A percentile compares a stretch with the other conserved stretches of the same genome.
phyloP scores from a whole-genome alignment of 1,139 yeast genomes.

The Sugiyamaella neomexicana region DNA sequence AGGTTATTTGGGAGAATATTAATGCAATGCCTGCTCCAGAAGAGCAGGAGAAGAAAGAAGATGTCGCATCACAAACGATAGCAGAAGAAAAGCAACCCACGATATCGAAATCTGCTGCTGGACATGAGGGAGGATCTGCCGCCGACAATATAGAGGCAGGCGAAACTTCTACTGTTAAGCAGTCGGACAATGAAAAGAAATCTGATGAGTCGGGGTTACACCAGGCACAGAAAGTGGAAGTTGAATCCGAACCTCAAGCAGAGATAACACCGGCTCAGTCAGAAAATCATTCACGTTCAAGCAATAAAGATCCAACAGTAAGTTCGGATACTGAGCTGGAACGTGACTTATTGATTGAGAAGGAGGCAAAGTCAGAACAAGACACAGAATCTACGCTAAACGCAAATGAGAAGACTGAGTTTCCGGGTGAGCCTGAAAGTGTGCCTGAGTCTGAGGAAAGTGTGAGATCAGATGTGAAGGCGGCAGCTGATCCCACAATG shows the following conservation, averaged over 20 bases:
- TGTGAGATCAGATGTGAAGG: not conserved
- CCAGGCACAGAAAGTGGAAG: no score
- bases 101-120: not conserved
- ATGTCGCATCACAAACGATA: not conserved
- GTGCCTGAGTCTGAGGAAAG: constrained; percentile 7
- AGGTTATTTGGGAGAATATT: constrained; percentile 64
- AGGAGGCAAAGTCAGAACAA: constrained; percentile 4
- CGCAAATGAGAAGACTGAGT: no score
- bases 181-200: no score
- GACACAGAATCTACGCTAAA: constrained; percentile 10
- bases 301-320: no score
- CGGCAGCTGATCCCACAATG: not conserved
- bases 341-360: not conserved
- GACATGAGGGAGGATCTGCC: not conserved
- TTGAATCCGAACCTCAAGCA: no score
- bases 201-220: no score
- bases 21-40: constrained; percentile 46
- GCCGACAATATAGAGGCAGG: not conserved
- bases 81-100: constrained; percentile 12
- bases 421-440: not conserved
- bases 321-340: not conserved
- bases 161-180: not conserved
- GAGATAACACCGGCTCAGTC: no score
- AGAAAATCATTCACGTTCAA: no score
- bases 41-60: constrained; percentile 15